These are phyloP conservation scores for Neurospora crassa DNA, from an alignment of 2,329 filamentous ascomycete genomes.

Conservation along the genomic window DNA sequence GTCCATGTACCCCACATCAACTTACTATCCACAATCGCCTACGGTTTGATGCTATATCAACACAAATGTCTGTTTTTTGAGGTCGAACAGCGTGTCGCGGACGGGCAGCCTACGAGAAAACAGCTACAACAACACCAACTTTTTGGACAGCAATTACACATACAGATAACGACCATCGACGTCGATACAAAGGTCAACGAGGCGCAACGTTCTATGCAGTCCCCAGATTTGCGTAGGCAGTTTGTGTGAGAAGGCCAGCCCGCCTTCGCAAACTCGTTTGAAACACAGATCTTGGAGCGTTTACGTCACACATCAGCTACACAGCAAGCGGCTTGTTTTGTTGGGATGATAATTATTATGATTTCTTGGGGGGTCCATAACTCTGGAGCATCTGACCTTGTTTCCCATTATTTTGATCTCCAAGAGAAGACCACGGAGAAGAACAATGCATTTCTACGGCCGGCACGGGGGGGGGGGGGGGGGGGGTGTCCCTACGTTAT, in stretches of 20 bases:
- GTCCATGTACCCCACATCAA: slow-evolving; percentile 8
- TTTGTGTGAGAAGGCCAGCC: background rate
- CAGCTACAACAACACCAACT: background rate
- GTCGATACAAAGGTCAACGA: background rate
- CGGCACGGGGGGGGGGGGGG: background rate
- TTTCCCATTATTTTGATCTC: background rate
- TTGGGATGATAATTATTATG: no score
- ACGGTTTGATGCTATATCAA: background rate
- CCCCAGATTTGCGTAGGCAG: background rate
- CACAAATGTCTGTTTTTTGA: background rate
- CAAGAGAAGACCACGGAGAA: background rate
- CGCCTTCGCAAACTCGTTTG: background rate
- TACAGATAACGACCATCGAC: background rate
- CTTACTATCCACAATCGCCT: slow-evolving; percentile 10
- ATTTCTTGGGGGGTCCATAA: background rate
- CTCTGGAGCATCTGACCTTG: background rate
- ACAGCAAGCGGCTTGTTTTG: background rate
- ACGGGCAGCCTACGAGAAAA: background rate
- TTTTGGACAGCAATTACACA: background rate
- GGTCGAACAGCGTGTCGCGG: background rate
- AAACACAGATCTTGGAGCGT: background rate
- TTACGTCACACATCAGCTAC: background rate
- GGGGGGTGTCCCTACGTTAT: background rate
- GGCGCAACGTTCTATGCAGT: background rate
- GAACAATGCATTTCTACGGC: background rate